Evolutionary conservation across 352 stramenopile species (phyloP), one percentile per base, ranked within the genome.

Genomic region (Phytophthora pseudosyringae): DNA sequence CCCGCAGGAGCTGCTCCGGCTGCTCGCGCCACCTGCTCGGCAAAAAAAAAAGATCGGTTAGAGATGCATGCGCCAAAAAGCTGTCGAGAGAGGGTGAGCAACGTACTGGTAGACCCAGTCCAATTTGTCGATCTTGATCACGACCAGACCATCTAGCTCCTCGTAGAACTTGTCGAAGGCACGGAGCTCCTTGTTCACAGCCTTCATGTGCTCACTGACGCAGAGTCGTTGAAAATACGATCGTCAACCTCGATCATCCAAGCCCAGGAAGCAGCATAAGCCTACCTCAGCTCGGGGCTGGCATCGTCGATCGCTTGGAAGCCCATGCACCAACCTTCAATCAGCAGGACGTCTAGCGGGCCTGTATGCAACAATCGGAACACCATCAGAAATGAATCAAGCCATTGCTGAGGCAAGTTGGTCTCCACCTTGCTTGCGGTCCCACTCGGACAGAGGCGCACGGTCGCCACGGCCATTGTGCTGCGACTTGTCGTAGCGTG

Each of bases 301-400:
- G 53, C 53, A 15, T 74, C 69, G 5, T 80, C 56, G 1, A 87
- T 59, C 1, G 89, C 75, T 63, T 88, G 73, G 57, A 96, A 95
- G 15, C 86, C 86, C 63, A 94, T 81, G 61, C 83, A 95, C 89
- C 89, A 96, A 21, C 89, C 89, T 65, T 96, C 89, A 31, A 96
- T 78, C 16, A 96, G 49, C 35, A 96, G 53, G 28, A 96, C 81
- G 36, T 96, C 89, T 40, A 94, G 60, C 12, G 85, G 84, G 11
- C 80, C 88, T 93, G 44, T 15, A 64, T 28, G 11, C 49, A 39
- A 13, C 15, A 52, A 50, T 1, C 8, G 47, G 5, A 36, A 62
- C n/a, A 49, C 18, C 41, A 67, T 65, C 33, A 67, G 6, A 49
- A 46, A 47, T 21, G 10, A 3, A 47, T 9, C 29, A 64, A 58